These are phyloP conservation scores for Vitis vinifera DNA, from an alignment of 164 flowering plant genomes.

Conservation along the genomic window DNA sequence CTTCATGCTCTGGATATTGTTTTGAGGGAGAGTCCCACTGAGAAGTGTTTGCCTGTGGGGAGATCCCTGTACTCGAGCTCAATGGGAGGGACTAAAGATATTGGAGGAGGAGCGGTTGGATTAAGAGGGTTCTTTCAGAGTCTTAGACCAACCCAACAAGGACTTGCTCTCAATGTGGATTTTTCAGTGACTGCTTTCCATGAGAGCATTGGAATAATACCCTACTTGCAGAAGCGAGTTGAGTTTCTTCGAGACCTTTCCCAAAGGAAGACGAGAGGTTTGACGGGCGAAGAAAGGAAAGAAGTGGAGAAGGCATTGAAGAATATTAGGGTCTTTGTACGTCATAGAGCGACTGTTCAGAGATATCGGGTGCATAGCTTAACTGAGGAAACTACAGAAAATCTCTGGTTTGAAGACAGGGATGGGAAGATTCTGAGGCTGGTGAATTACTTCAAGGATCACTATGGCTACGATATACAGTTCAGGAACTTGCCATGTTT, in stretches of 20 bases:
- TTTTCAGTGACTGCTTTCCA: constrained; percentile 91
- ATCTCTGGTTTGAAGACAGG: constrained; percentile 73
- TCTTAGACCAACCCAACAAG: constrained; percentile 90
- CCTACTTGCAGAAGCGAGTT: constrained; percentile 77
- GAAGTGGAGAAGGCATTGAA: constrained; percentile 84
- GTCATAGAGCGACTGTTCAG: constrained; percentile 87
- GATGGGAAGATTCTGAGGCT: constrained; percentile 67
- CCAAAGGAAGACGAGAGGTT: constrained; percentile 53
- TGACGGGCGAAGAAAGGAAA: constrained; percentile 64
- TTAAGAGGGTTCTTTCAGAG: constrained; percentile 93
- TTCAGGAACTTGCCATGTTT: constrained; percentile 87
- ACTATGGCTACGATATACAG: constrained; percentile 79
- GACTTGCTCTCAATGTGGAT: constrained; percentile 89
- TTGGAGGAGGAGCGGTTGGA: constrained; percentile 93
- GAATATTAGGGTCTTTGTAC: constrained; percentile 81
- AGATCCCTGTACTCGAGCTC: constrained; percentile 75
- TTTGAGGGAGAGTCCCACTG: constrained; percentile 64
- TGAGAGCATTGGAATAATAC: constrained; percentile 87
- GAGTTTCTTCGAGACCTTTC: constrained; percentile 68
- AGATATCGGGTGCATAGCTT: constrained; percentile 69
- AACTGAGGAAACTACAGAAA: constrained; percentile 73
- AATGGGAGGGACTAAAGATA: constrained; percentile 71
- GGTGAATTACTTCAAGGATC: constrained; percentile 79
- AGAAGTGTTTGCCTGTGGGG: constrained; percentile 71
- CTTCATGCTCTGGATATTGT: constrained; percentile 92